Percentiles rank a stretch among this genome's conserved stretches.
These are phyloP conservation scores for Arthrobotrys sinensis DNA, from an alignment of 2,329 filamentous ascomycete genomes.

Conservation along the genomic window DNA sequence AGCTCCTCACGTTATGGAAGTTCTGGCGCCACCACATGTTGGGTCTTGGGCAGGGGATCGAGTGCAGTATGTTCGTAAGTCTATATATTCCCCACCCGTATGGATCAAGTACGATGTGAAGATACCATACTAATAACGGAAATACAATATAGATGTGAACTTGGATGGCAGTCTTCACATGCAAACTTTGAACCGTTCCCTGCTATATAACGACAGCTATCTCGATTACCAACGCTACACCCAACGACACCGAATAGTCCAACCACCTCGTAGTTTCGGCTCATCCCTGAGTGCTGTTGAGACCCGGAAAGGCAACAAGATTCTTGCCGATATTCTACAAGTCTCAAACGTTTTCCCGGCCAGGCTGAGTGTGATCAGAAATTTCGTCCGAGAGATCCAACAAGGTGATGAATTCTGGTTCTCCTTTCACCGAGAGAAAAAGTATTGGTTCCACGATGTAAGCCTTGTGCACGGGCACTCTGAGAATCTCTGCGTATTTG, in stretches of 20 bases:
- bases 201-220: neutral
- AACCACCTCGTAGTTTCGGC: neutral
- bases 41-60: constrained; percentile 29
- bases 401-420: constrained; percentile 30
- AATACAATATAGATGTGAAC: neutral
- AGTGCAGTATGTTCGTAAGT: constrained; percentile 42
- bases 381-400: neutral
- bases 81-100: neutral
- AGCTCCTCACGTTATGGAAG: neutral
- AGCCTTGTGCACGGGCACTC: neutral
- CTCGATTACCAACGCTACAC: neutral
- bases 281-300: neutral
- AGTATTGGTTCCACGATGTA: constrained; percentile 34
- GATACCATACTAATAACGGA: neutral
- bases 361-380: neutral
- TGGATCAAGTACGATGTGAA: no score
- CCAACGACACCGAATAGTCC: neutral
- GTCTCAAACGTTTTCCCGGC: neutral
- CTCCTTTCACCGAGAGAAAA: constrained; percentile 7
- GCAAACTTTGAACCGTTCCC: neutral
- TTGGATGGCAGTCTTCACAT: neutral
- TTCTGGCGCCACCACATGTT: constrained; percentile 37
- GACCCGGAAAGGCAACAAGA: neutral
- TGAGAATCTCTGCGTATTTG: neutral
- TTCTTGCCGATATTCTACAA: neutral